A percentile compares a stretch with the other conserved stretches of the same genome.
phyloP scores from a whole-genome alignment of 1,139 yeast species.

The Zygosaccharomyces pseudobailii region DNA sequence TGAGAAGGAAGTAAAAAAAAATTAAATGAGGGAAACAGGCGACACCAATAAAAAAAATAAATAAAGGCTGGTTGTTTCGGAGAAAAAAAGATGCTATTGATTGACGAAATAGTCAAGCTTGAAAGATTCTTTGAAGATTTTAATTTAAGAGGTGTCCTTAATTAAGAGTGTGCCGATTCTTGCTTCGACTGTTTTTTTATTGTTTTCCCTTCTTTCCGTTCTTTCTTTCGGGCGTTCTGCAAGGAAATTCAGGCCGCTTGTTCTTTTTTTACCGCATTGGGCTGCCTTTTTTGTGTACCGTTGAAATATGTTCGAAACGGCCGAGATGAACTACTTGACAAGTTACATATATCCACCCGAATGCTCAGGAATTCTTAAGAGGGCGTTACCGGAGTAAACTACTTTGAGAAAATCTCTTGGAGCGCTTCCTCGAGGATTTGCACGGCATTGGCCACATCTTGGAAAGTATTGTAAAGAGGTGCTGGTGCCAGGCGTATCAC shows the following conservation, averaged over 20 bases:
- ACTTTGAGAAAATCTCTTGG: background rate
- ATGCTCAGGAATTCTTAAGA: too few species aligned
- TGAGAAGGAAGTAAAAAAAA: background rate
- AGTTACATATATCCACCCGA: background rate
- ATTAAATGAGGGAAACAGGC: background rate
- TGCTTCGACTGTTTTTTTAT: background rate
- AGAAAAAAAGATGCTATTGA: background rate
- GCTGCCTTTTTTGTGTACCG: background rate
- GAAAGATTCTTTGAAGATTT: background rate
- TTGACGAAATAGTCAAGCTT: background rate
- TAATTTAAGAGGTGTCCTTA: background rate
- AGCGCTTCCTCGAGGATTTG: slow-evolving; percentile 43
- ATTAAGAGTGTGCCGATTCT: background rate
- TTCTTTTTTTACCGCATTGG: slow-evolving; percentile 1
- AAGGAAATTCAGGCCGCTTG: slow-evolving; percentile 1
- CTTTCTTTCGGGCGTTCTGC: slow-evolving; percentile 3
- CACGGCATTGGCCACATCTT: slow-evolving; percentile 52
- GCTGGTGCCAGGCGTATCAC: slow-evolving; percentile 82
- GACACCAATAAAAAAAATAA: background rate
- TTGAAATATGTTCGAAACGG: background rate
- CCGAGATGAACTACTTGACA: background rate
- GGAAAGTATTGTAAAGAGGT: slow-evolving; percentile 75
- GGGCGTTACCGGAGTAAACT: too few species aligned
- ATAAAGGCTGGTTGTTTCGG: background rate
- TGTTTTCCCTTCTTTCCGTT: background rate